Percentiles rank a stretch among this genome's conserved stretches.
These are phyloP conservation scores for Candida chauliodis DNA, from an alignment of 805 yeast species.

Conservation along the genomic window DNA sequence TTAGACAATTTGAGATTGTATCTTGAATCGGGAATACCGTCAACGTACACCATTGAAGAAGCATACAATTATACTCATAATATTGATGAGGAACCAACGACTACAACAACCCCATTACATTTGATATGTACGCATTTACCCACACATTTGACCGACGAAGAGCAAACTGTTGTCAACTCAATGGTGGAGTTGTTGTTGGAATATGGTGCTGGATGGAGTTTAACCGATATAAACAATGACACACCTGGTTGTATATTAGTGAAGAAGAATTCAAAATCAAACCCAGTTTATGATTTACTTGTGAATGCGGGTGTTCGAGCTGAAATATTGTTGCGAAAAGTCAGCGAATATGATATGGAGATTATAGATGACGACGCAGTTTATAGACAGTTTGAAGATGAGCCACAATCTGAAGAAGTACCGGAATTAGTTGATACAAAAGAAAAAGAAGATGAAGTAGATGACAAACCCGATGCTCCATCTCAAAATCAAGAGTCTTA, in stretches of 20 bases:
- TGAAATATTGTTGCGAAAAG: slow-evolving; percentile 72
- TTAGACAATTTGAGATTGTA: slow-evolving; percentile 42
- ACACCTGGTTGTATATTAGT: slow-evolving; percentile 83
- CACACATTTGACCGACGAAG: slow-evolving; percentile 44
- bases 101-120: slow-evolving; percentile 79
- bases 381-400: slow-evolving; percentile 19
- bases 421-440: slow-evolving; percentile 1
- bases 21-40: slow-evolving; percentile 66
- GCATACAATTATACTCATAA: slow-evolving; percentile 53
- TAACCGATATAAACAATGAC: slow-evolving; percentile 63
- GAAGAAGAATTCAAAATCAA: slow-evolving; percentile 42
- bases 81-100: slow-evolving; percentile 31
- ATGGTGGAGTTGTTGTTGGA: slow-evolving; percentile 69
- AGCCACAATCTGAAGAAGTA: slow-evolving; percentile 11
- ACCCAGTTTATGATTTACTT: slow-evolving; percentile 41
- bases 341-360: slow-evolving; percentile 61
- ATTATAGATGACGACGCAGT: slow-evolving; percentile 44
- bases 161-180: slow-evolving; percentile 35
- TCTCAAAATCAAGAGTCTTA: slow-evolving; percentile 64
- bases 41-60: slow-evolving; percentile 80
- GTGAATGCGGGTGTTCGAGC: slow-evolving; percentile 91
- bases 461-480: slow-evolving; percentile 38
- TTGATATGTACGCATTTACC: slow-evolving; percentile 55
- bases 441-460: slow-evolving; percentile 6
- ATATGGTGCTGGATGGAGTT: slow-evolving; percentile 92